Evolutionary conservation across 176 grass and related monocot genomes (phyloP), one percentile per base, ranked within the genome.

Genomic region (barley (Hordeum vulgare)): DNA sequence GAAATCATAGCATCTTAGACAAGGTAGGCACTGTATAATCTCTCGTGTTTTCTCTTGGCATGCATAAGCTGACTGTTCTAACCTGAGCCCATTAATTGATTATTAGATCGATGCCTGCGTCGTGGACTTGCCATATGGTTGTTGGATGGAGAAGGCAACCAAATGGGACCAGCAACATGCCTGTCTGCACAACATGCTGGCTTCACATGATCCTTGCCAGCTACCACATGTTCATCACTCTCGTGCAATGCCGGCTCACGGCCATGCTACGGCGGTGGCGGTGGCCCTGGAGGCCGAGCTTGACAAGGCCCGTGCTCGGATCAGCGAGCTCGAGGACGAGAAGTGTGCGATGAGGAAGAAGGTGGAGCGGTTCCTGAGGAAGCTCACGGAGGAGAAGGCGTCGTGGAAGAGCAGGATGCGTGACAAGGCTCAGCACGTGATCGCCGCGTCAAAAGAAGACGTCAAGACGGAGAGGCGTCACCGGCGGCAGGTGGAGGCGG

Each of bases 61-160:
- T 49, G 17, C 37, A 5, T 41, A 28, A 58, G 2, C 54, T 58
- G 44, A 51, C 18, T 26, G 17, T 24, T 73, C 3, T 74, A 45
- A 84, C 44, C 10, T 18, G 18, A 24, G 18, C 11, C 23, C 18
- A 17, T 86, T 34, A 5, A 20, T 74, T 56, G 7, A 56, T 28
- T 58, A 56, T 28, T 58, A 90, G 88, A 73, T 90, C 7, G 84
- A 86, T 15, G 61, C 71, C 40, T 84, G 66, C 31, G 47, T 27
- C 6, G 59, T 72, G 12, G 84, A 66, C 31, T 47, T 74, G 0
- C 77, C 82, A 1, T 64, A 58, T 82, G 44, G 36, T 29, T 67
- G 47, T 28, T 67, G 35, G 14, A 85, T 88, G 86, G 87, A 92
- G 84, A 84, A 69, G 76, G 84, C 90, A 8, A 92, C 90, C 28